Evolutionary conservation across 768 basidiomycete genomes (phyloP), one percentile per base, ranked within the genome.

Genomic region (Sarcodon aspratus): DNA sequence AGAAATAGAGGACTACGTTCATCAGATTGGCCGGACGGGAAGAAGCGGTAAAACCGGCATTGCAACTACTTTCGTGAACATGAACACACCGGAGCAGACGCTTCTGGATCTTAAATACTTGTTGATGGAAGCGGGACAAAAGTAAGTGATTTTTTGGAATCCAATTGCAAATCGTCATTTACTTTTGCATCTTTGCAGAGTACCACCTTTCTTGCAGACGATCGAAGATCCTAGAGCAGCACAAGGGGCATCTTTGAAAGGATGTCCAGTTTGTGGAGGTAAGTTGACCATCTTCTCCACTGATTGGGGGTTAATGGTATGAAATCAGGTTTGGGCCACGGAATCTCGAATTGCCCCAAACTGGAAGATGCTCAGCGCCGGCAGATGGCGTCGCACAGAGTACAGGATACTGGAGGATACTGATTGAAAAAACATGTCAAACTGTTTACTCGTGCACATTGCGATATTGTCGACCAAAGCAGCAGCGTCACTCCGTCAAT

Each of bases 1-100:
- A 65, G 96, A 99, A 69, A 99, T 99, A 54, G 96, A 99, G 66
- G 96, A 99, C 64, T 99, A 99, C 59, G 95, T 98, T 45, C 96
- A 99, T 70, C 95, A 99, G 66, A 98, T 98, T 55, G 96, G 96
- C 27, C 86, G 96, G 52, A 99, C 96, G 7, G 96, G 96, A 46
- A 82, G 96, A 56, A 92, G 88, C 55, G 96, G 96, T 17, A 97
- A 97, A 65, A 99, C 96, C 1, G 96, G 96, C 46, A 97, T 99
- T 49, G 95, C 96, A 33, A 99, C 96, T 33, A 94, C 96, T 34
- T 99, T 99, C 60, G 91, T 98, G 48, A 98, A 98, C 63, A 95
- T 95, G 90, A 89, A 87, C 59, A 96, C 95, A 2, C 77, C 86
- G 0, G 96, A 98, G 61, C 95, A 97, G 67, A 99, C 96, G 1